Evolutionary conservation across 306 rosid genomes (phyloP).

Genomic region (Myrica gale): DNA sequence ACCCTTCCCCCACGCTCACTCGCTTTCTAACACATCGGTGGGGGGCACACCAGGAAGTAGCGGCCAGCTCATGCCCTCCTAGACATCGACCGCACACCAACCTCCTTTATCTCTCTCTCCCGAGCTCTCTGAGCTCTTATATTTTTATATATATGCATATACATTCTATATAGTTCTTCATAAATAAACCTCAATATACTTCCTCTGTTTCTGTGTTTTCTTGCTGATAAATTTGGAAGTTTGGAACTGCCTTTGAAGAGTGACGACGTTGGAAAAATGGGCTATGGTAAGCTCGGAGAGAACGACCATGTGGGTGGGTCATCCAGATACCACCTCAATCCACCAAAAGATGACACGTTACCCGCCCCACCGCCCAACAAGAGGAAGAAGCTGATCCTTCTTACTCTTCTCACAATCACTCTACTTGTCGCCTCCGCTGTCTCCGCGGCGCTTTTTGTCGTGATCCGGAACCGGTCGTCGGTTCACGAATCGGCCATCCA

Average conservation of each 20-base stretch:
- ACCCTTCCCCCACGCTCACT: neutral
- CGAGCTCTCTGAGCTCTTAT: neutral
- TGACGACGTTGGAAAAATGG: slow-evolving; percentile 34
- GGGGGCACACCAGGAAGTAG: slow-evolving; percentile 52
- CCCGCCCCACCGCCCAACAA: neutral
- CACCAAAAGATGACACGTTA: neutral
- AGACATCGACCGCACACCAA: slow-evolving; percentile 66
- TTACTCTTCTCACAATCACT: slow-evolving; percentile 42
- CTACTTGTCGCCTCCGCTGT: slow-evolving; percentile 56
- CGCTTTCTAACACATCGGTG: neutral
- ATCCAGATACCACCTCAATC: slow-evolving; percentile 1
- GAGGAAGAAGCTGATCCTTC: slow-evolving; percentile 37
- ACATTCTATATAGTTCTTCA: no score
- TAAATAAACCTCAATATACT: no score
- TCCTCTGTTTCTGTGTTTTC: no score
- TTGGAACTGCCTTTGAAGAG: neutral
- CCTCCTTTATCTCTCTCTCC: slow-evolving; percentile 28
- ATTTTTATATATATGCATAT: neutral
- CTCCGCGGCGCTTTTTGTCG: slow-evolving; percentile 44
- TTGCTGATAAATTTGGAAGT: neutral
- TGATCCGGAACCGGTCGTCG: slow-evolving; percentile 15
- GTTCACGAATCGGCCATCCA: slow-evolving; percentile 1
- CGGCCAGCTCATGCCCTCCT: slow-evolving; percentile 56
- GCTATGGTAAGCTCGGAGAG: slow-evolving; percentile 32
- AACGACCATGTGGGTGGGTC: slow-evolving; percentile 23